Percentiles rank a stretch among this genome's conserved stretches.
Evolutionary conservation across 1,139 yeast species (phyloP).

Genomic region (Scheffersomyces lignicola): DNA sequence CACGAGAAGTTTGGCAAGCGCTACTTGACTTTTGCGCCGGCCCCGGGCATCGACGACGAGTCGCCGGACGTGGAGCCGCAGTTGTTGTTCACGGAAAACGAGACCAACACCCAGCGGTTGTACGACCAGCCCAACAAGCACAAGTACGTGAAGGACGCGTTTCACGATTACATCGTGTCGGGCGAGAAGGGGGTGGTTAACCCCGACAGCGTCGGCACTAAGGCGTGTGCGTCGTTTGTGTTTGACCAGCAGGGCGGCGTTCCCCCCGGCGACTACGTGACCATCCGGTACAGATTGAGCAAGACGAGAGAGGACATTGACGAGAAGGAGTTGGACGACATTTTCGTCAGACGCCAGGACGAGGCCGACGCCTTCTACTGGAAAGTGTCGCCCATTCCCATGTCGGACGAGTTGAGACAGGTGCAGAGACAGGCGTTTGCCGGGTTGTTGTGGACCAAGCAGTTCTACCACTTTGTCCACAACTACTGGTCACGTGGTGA

Average conservation of each 20-base stretch:
- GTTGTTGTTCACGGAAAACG: conserved; percentile 84
- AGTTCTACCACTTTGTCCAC: conserved; percentile 85
- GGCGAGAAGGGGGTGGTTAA: conserved; percentile 62
- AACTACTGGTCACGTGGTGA: conserved; percentile 91
- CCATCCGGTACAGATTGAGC: conserved; percentile 77
- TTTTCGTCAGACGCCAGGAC: conserved; percentile 73
- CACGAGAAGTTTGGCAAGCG: conserved; percentile 77
- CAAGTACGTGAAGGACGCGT: conserved; percentile 80
- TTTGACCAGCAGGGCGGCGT: conserved; percentile 77
- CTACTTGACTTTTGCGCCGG: conserved; percentile 75
- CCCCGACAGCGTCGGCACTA: conserved; percentile 40
- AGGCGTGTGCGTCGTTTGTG: conserved; percentile 78
- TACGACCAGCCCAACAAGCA: conserved; percentile 61
- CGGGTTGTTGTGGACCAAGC: conserved; percentile 93
- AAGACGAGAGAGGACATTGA: conserved; percentile 54
- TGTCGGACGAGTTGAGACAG: conserved; percentile 76
- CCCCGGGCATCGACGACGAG: conserved; percentile 70
- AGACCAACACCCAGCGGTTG: conserved; percentile 71
- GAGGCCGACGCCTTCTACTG: conserved; percentile 96
- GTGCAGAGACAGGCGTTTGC: conserved; percentile 95
- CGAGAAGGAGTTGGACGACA: conserved; percentile 73
- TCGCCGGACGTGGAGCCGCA: conserved; percentile 73
- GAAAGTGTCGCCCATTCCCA: conserved; percentile 84
- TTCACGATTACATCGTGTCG: conserved; percentile 79
- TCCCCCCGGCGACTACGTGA: conserved; percentile 87